phyloP scores from a whole-genome alignment of 768 basidiomycete species.

The Mycena floridula region DNA sequence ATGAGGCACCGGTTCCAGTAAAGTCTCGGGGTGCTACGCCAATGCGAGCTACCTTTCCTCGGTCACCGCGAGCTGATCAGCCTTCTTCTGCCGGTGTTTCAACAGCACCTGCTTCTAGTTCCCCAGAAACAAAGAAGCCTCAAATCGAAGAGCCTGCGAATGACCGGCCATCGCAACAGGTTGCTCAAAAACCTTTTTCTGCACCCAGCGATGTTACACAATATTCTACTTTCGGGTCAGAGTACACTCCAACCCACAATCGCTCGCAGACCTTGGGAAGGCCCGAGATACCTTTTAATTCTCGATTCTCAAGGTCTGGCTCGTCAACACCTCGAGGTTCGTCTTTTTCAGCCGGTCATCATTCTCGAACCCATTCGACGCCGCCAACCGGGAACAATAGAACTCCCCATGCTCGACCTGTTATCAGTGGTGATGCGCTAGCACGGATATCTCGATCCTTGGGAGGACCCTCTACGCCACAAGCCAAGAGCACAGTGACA shows the following conservation, averaged over 20 bases:
- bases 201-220: constrained; percentile 2
- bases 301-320: constrained; percentile 36
- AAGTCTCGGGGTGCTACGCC: constrained; percentile 16
- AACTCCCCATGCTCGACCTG: constrained; percentile 48
- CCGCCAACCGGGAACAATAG: constrained; percentile 42
- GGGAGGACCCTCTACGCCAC: constrained; percentile 13
- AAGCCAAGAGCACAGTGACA: no score
- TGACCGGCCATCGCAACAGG: constrained; percentile 30
- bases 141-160: no score
- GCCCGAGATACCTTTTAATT: constrained; percentile 21
- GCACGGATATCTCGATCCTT: constrained; percentile 61
- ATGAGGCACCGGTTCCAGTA: constrained; percentile 10
- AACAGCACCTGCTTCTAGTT: no score
- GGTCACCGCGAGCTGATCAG: constrained; percentile 4
- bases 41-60: constrained; percentile 12
- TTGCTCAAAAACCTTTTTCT: constrained; percentile 22
- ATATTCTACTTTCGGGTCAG: constrained; percentile 9
- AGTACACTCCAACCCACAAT: constrained; percentile 36
- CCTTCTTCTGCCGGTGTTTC: no score
- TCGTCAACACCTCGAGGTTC: constrained; percentile 37
- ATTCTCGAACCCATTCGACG: constrained; percentile 62
- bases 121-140: no score
- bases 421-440: constrained; percentile 68
- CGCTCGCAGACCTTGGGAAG: constrained; percentile 56
- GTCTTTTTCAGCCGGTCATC: constrained; percentile 29